Base-by-base conservation (phyloP, 768 basidiomycete genomes). In the Rhodosporidiobolus sp. region DNA sequence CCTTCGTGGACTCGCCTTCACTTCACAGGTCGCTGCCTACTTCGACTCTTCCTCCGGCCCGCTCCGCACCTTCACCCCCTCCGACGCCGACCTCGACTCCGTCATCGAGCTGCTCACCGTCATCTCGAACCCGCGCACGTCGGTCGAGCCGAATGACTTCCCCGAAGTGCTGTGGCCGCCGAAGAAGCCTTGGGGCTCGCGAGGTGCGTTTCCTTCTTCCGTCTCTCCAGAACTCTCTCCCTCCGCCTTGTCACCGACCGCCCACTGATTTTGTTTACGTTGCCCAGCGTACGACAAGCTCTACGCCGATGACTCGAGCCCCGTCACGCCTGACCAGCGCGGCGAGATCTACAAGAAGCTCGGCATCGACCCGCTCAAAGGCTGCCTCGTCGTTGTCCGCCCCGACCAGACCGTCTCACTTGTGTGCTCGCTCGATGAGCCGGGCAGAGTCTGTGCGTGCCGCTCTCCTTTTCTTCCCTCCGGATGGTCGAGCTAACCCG, bases 101-200 rank as follows among this genome's bases (percentile, higher is more conserved):
- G 72, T 83, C 8, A 80, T 78, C 61, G 78, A 80, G 26, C 66
- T 79, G n/a, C 76, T 84, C 24, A 86, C 80, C 6, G 73, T 80
- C 49, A 48, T 72, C 55, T 35, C 61, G 3, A 68, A 62, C 48
- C 66, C 70, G 22, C 61, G 70, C 52, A 58, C 35, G 5, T 43
- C 52, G 1, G 48, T 72, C 19, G 70, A 75, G 59, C 50, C 56
- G 16, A 63, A 52, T 11, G 63, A n/a, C 4, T 67, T 63, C 58
- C 74, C 70, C 1, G 38, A 35, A 17, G 53, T 75, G 2, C 38
- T 75, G 30, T 62, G 62, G 55, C 74, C 74, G 20, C 52, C 66
- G 35, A 56, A 61, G 28, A 45, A 43, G 34, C 66, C 61, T 22
- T 72, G 53, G 22, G 74, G 74, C 0, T 34, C 49, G 22, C 56